Conservation (phyloP, 352 stramenopile species). For the Peronospora destructor region DNA sequence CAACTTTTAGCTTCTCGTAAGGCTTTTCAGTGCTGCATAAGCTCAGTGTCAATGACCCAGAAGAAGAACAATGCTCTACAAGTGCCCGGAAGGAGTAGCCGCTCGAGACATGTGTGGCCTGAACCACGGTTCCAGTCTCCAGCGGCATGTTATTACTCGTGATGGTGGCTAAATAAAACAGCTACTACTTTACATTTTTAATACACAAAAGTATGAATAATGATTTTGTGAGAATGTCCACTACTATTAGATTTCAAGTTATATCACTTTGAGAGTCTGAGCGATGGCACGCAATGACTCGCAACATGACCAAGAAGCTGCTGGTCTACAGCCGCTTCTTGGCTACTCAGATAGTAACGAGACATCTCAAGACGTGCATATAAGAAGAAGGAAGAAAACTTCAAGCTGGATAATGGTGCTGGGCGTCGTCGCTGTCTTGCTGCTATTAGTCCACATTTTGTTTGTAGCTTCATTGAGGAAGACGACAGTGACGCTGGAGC, state of each 20-base stretch:
- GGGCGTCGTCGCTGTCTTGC: conserved; percentile 19
- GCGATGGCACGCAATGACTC: conserved; percentile 2
- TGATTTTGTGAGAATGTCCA: too few species aligned
- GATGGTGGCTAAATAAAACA: conserved; percentile 1
- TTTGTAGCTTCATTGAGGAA: conserved; percentile 62
- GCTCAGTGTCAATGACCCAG: conserved; percentile 29
- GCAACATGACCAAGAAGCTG: conserved; percentile 1
- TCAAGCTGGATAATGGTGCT: conserved; percentile 26
- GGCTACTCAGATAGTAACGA: not conserved
- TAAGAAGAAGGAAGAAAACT: conserved; percentile 1
- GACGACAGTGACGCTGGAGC: conserved; percentile 45
- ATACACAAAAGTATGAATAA: too few species aligned
- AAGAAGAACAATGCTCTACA: conserved; percentile 35
- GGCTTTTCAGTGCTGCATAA: conserved; percentile 56
- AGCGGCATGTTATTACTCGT: conserved; percentile 16
- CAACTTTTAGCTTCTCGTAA: conserved; percentile 76
- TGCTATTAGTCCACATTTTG: conserved; percentile 50
- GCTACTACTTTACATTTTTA: too few species aligned
- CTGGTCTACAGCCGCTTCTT: conserved; percentile 26
- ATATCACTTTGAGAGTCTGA: too few species aligned
- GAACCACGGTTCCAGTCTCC: conserved; percentile 54
- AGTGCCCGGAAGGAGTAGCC: conserved; percentile 41
- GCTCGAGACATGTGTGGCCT: conserved; percentile 41
- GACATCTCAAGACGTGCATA: not conserved
- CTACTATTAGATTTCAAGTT: too few species aligned